Evolutionary conservation across 2,329 filamentous ascomycete species (phyloP).

Genomic region (Ceratocystis colombiana): DNA sequence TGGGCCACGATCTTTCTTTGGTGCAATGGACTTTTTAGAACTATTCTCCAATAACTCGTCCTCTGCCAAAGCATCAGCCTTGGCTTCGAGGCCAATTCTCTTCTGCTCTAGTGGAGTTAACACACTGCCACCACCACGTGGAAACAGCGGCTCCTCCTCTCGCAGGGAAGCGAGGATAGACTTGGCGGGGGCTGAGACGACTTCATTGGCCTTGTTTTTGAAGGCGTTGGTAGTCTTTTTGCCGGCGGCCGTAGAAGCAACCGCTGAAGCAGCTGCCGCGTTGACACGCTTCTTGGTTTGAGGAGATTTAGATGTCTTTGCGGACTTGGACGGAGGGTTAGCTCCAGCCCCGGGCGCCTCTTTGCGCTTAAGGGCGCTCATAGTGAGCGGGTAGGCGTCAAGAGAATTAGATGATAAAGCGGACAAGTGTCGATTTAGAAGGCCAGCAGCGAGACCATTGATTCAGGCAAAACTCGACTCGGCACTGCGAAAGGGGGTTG

Average conservation of each 20-base stretch:
- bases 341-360: constrained; percentile 45
- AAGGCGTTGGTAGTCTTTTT: constrained; percentile 31
- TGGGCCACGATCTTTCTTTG: constrained; percentile 28
- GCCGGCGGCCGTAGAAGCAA: constrained; percentile 26
- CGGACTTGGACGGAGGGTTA: constrained; percentile 41
- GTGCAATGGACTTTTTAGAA: constrained; percentile 15
- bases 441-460: constrained; percentile 12
- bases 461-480: constrained; percentile 12
- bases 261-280: constrained; percentile 12
- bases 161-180: constrained; percentile 42
- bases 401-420: constrained; percentile 24
- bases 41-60: constrained; percentile 35
- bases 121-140: constrained; percentile 80
- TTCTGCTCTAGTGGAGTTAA: constrained; percentile 91
- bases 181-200: constrained; percentile 31
- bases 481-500: constrained; percentile 11
- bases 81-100: constrained; percentile 89
- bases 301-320: constrained; percentile 39
- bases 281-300: constrained; percentile 41
- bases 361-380: constrained; percentile 51
- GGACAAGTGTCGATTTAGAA: constrained; percentile 17
- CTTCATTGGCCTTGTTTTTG: constrained; percentile 33
- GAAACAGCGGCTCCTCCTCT: constrained; percentile 83
- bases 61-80: constrained; percentile 83
- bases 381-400: constrained; percentile 28